Conservation (phyloP, 306 rosid species). For the Lagenaria siceraria region DNA sequence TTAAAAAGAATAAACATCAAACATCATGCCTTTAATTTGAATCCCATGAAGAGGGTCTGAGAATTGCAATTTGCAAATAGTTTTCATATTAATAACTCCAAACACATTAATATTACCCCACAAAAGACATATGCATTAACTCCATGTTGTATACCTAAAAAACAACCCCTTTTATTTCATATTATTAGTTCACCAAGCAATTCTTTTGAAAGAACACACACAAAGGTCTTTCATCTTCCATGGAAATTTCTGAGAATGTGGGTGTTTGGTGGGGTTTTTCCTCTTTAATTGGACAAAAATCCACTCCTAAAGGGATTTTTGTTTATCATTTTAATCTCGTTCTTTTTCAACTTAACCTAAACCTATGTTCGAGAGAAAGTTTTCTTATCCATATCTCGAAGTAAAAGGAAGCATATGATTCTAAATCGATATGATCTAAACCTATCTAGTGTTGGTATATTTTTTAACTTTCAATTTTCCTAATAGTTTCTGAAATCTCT, state of each 20-base stretch:
- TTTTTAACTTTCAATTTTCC: too few species aligned
- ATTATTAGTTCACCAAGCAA: background rate
- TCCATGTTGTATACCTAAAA: background rate
- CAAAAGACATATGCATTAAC: background rate
- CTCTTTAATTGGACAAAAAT: background rate
- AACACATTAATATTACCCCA: background rate
- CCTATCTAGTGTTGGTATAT: background rate
- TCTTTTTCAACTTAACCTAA: background rate
- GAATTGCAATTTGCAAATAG: too few species aligned
- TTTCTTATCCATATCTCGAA: background rate
- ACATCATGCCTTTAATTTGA: too few species aligned
- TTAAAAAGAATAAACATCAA: too few species aligned
- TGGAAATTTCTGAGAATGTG: constrained; percentile 7
- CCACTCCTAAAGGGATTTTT: background rate
- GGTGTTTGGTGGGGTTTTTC: constrained; percentile 7
- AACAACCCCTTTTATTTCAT: background rate
- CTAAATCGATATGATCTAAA: too few species aligned
- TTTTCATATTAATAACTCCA: background rate
- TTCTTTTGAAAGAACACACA: background rate
- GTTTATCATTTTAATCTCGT: background rate
- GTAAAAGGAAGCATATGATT: too few species aligned
- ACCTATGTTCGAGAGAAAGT: background rate
- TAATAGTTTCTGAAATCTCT: too few species aligned
- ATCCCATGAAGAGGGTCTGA: too few species aligned
- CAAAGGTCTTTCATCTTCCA: background rate